These are phyloP conservation scores for Seiridium unicorne DNA, from an alignment of 2,329 filamentous ascomycete genomes.

Conservation along the genomic window DNA sequence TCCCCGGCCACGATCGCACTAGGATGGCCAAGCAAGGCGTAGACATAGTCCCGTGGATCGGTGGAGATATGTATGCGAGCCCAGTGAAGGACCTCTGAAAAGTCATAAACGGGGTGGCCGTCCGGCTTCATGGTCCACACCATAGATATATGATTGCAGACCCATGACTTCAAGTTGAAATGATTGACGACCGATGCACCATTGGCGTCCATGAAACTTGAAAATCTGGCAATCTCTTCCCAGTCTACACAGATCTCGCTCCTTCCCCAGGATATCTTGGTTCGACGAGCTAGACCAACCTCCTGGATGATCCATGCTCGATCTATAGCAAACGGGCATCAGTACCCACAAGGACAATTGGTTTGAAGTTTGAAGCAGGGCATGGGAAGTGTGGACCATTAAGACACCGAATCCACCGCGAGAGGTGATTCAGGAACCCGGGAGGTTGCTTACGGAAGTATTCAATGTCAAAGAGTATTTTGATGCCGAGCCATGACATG, in stretches of 20 bases:
- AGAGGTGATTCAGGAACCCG: too few species aligned
- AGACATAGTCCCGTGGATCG: constrained; percentile 6
- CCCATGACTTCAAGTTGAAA: constrained; percentile 4
- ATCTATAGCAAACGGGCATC: too few species aligned
- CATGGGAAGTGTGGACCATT: too few species aligned
- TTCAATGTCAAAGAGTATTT: constrained; percentile 2
- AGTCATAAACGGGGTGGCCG: neutral
- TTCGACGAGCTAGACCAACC: neutral
- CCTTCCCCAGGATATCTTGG: neutral
- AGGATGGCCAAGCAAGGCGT: constrained; percentile 2
- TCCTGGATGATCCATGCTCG: constrained; percentile 4
- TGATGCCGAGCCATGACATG: constrained; percentile 5
- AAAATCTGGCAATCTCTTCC: neutral
- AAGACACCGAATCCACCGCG: too few species aligned
- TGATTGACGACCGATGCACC: neutral
- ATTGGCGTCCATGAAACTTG: neutral
- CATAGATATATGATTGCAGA: constrained; percentile 2
- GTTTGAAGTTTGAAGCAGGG: too few species aligned
- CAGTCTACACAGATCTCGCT: neutral
- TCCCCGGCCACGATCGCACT: neutral
- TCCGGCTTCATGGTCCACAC: constrained; percentile 3
- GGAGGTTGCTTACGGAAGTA: neutral
- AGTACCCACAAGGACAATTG: too few species aligned
- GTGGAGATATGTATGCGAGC: constrained; percentile 5
- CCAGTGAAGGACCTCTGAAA: constrained; percentile 1